Percentiles rank a stretch among this genome's conserved stretches.
phyloP scores from a whole-genome alignment of 768 basidiomycete species.

The Rhizopogon sp. region DNA sequence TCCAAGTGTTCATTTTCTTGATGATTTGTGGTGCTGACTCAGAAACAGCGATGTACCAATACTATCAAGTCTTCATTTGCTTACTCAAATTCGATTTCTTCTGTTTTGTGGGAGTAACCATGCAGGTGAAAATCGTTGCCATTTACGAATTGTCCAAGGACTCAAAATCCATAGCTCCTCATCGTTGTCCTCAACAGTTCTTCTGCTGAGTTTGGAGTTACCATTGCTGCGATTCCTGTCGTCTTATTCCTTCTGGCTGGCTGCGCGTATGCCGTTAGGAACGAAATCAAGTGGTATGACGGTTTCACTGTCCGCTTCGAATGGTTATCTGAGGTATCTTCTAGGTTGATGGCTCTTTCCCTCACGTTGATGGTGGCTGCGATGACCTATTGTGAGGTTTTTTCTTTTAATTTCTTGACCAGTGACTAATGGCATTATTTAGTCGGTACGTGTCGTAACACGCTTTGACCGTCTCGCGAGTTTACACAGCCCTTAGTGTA shows the following conservation, averaged over 20 bases:
- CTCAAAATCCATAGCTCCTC: conserved; percentile 50
- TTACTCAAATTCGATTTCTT: conserved; percentile 90
- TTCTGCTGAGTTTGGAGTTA: conserved; percentile 77
- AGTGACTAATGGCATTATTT: neutral
- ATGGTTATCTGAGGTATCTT: neutral
- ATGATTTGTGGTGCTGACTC: conserved; percentile 2
- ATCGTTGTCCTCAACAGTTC: conserved; percentile 64
- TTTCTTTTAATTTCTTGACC: neutral
- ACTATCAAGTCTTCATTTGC: conserved; percentile 83
- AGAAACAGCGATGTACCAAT: conserved; percentile 76
- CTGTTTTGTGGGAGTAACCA: conserved; percentile 81
- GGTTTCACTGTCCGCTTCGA: conserved; percentile 1
- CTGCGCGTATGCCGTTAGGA: conserved; percentile 67
- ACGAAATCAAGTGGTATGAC: conserved; percentile 73
- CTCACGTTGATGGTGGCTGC: conserved; percentile 77
- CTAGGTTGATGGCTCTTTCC: conserved; percentile 67
- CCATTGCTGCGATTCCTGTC: conserved; percentile 78
- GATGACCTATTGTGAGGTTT: conserved; percentile 64
- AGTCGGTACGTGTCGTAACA: conserved; percentile 23
- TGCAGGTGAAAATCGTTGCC: conserved; percentile 51
- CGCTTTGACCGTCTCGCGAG: neutral
- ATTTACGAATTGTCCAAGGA: neutral
- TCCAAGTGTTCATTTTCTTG: neutral
- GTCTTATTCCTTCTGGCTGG: conserved; percentile 62
- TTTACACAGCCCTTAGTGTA: conserved; percentile 46